Evolutionary conservation across 345 rosid species (phyloP).

Genomic region (Clarkia xantiana): DNA sequence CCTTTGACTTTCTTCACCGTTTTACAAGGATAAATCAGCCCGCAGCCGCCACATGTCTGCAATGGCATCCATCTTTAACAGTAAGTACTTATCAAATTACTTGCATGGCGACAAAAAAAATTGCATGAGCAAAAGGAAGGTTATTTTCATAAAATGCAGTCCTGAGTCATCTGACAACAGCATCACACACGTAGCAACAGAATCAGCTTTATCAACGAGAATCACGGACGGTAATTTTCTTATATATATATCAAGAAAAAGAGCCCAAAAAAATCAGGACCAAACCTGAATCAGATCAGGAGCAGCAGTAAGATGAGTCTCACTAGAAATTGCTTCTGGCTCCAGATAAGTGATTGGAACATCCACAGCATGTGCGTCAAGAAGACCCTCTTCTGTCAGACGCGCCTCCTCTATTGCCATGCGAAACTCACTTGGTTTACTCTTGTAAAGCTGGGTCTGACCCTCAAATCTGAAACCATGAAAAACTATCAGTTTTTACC

Average conservation of each 20-base stretch:
- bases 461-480: slow-evolving; percentile 47
- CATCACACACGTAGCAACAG: too few relatives aligned
- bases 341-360: slow-evolving; percentile 24
- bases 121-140: too few relatives aligned
- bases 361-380: slow-evolving; percentile 17
- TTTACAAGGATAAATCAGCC: slow-evolving; percentile 44
- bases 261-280: not conserved
- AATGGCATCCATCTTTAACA: too few relatives aligned
- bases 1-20: slow-evolving; percentile 35
- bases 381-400: slow-evolving; percentile 53
- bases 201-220: too few relatives aligned
- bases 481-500: slow-evolving; percentile 4
- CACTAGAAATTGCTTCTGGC: slow-evolving; percentile 27
- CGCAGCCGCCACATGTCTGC: slow-evolving; percentile 59
- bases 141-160: too few relatives aligned
- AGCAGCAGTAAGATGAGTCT: slow-evolving; percentile 14
- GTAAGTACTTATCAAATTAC: too few relatives aligned
- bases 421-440: slow-evolving; percentile 68
- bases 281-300: slow-evolving; percentile 29
- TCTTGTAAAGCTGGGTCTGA: slow-evolving; percentile 60
- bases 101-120: not conserved
- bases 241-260: too few relatives aligned
- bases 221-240: too few relatives aligned
- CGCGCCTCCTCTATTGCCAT: slow-evolving; percentile 78
- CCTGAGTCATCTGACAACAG: too few relatives aligned